Base-by-base conservation (phyloP, 257 asterid species). In the Primulina huaijiensis region DNA sequence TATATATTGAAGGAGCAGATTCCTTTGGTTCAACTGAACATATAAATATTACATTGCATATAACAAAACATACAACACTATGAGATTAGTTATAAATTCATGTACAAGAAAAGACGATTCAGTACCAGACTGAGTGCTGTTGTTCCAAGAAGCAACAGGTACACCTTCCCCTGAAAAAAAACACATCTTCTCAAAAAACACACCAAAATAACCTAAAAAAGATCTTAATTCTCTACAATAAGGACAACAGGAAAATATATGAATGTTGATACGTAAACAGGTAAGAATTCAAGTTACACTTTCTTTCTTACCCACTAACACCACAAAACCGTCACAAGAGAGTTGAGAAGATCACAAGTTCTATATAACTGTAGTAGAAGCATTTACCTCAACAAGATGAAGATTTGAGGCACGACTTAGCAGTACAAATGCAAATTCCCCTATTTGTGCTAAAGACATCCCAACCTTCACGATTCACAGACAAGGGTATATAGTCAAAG, bases 341-440 rank as follows among this genome's bases (percentile, higher is more conserved):
- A 17, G 57, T 50, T 50, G 20, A 50, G 57, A 17, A 63, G 69
- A 5, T 23, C 30, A 65, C 63, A 69, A 69, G 37, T 74, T 65
- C 43, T 33, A 38, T 21, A 29, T 52, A 33, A 55, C 81, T 38
- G 35, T 46, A 75, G 31, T 2, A 25, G 35, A 37, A 69, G 77
- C 72, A 81, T 65, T 73, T 83, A 94, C 99, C 97, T 91, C 97
- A 78, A 94, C 99, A 64, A 94, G 96, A 83, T 91, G 97, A 80
- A 94, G 90, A 81, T 94, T 94, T 69, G 97, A 94, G 75, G 99
- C 99, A 63, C 99, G 99, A 74, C 99, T 94, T 69, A 94, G 97
- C 43, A 94, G 80, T 31, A 94, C 99, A 83, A 94, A 94, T 64
- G 99, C 96, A 72, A 91, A 94, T 84, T 94, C 99, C 74, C 97